Evolutionary conservation across 148 eudicot genomes (phyloP), one percentile per base, ranked within the genome.

Genomic region (Rheum nobile): DNA sequence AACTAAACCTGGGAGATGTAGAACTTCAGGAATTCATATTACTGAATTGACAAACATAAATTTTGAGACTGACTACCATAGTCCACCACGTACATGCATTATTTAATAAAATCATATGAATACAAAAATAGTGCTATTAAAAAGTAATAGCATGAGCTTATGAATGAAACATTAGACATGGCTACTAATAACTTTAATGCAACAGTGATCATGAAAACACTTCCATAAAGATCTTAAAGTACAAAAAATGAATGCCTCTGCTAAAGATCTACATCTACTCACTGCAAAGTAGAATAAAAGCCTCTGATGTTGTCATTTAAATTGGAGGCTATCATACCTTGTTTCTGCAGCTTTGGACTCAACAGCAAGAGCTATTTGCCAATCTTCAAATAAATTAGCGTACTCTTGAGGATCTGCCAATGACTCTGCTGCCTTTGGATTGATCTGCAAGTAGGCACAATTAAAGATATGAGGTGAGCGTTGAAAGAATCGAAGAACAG

Each of bases 361-460:
- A 72, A 91, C 93, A 42, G 82, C 87, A 77, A 91, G 88, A 68
- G 98, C 96, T 86, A 95, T 75, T 88, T 95, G 97, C 98, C 97
- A 95, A 71, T 91, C 96, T n/a, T 95, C 98, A 77, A 95, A 95
- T 82, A 95, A 72, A 77, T 95, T 95, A 73, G 98, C 83, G 84
- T 95, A 95, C 75, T 91, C 93, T 77, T 88, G 86, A 28, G 97
- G 98, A 86, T 95, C 98, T 68, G 98, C 98, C 81, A 95, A 86
- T 35, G 98, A 87, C 67, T 95, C 97, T 39, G 98, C 98, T 79
- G 98, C 98, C 87, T 95, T 95, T 48, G 88, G 86, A 81, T 91
- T 95, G 55, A 95, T 88, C 98, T 95, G 85, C 72, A 81, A 41
- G 55, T 50, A 44, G 24, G 39, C 28, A 38, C 54, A 71, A 1